These are phyloP conservation scores for Xylariaceae sp. DNA, from an alignment of 2,329 filamentous ascomycete genomes.

Conservation along the genomic window DNA sequence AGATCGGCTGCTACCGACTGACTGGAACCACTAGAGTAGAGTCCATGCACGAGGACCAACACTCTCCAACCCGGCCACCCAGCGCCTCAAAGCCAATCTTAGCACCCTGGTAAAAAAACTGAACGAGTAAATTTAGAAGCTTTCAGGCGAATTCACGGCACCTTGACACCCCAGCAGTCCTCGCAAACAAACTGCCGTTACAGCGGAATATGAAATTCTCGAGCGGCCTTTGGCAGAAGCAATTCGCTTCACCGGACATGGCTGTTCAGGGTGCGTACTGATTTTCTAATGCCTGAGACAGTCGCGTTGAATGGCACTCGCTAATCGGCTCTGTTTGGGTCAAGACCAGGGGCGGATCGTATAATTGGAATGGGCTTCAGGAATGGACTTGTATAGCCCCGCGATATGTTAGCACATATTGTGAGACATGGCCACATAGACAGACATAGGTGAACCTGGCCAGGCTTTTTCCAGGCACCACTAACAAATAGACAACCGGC, in stretches of 20 bases:
- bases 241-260: constrained; percentile 20
- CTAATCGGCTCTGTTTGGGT: constrained; percentile 12
- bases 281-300: constrained; percentile 22
- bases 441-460: constrained; percentile 12
- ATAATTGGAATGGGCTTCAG: constrained; percentile 22
- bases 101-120: constrained; percentile 9
- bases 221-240: constrained; percentile 16
- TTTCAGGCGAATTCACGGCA: constrained; percentile 19
- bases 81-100: background rate
- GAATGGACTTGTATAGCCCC: constrained; percentile 26
- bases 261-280: constrained; percentile 17
- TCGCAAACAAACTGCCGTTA: constrained; percentile 25
- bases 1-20: constrained; percentile 22
- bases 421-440: constrained; percentile 17
- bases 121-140: constrained; percentile 24
- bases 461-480: no score
- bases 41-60: constrained; percentile 22
- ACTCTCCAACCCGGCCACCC: constrained; percentile 13
- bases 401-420: constrained; percentile 17
- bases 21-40: constrained; percentile 4
- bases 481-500: constrained; percentile 18
- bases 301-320: constrained; percentile 16
- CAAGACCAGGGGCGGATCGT: constrained; percentile 13
- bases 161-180: constrained; percentile 11
- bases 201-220: constrained; percentile 6